These are phyloP conservation scores for Phytophthora sojae DNA, from an alignment of 352 stramenopile species.

Conservation along the genomic window DNA sequence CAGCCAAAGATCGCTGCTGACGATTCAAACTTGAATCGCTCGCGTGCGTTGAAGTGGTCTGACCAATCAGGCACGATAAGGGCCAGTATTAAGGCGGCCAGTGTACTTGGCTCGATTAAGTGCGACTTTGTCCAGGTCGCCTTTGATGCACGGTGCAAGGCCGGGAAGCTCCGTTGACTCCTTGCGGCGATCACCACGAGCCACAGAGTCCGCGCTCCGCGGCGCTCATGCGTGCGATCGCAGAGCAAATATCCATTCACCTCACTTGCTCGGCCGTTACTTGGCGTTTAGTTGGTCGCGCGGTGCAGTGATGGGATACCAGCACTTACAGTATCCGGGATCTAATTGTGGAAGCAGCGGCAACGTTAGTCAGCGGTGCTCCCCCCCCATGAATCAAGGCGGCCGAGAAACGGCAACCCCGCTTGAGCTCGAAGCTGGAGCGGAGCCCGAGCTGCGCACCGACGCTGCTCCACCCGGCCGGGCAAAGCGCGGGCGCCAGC, in stretches of 20 bases:
- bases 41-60: constrained; percentile 21
- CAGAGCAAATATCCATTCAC: not conserved
- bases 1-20: not conserved
- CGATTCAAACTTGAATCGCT: constrained; percentile 5
- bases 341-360: not conserved
- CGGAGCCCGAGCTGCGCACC: not conserved
- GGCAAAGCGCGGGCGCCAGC: not conserved
- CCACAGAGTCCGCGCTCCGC: not conserved
- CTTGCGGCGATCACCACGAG: not conserved
- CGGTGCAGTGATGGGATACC: not conserved
- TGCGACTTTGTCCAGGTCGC: not conserved
- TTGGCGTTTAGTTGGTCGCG: not conserved
- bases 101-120: not conserved
- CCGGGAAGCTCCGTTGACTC: not conserved
- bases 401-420: not conserved
- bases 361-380: not conserved
- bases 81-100: not conserved
- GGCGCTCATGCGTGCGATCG: not conserved
- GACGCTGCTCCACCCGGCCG: not conserved
- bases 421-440: too few species aligned
- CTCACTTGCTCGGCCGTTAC: not conserved
- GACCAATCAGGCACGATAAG: constrained; percentile 11
- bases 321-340: not conserved
- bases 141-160: too few species aligned
- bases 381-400: not conserved